Evolutionary conservation across 2,329 filamentous ascomycete genomes (phyloP).

Genomic region (Neofusicoccum laricinum): DNA sequence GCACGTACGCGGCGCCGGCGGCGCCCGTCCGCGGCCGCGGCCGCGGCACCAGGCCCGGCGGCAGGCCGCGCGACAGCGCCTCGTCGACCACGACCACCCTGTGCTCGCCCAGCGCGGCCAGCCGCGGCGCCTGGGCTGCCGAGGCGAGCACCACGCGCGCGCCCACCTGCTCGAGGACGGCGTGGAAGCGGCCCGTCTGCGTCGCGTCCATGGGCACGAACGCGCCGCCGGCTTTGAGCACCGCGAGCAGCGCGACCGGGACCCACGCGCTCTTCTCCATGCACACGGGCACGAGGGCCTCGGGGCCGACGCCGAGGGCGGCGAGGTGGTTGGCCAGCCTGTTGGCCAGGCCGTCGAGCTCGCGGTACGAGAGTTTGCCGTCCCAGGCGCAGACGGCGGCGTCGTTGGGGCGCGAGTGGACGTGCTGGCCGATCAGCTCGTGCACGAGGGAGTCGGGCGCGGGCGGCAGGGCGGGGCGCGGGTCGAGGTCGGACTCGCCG

Average conservation of each 20-base stretch:
- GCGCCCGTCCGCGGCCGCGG: not conserved
- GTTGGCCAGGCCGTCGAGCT: conserved; percentile 28
- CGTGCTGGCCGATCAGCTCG: not conserved
- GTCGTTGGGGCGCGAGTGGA: conserved; percentile 22
- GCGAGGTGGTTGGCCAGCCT: conserved; percentile 30
- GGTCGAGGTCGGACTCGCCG: conserved; percentile 7
- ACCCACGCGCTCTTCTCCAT: conserved; percentile 39
- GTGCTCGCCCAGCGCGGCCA: conserved; percentile 43
- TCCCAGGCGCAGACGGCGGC: conserved; percentile 33
- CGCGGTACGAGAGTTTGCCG: conserved; percentile 30
- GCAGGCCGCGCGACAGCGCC: conserved; percentile 46
- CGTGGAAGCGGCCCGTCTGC: conserved; percentile 38
- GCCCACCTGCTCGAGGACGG: conserved; percentile 13
- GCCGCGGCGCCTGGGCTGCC: conserved; percentile 45
- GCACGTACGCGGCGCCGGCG: conserved; percentile 25
- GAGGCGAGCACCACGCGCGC: conserved; percentile 31
- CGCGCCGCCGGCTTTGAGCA: conserved; percentile 32
- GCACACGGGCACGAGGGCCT: conserved; percentile 34
- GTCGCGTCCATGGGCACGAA: not conserved
- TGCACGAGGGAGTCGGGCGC: conserved; percentile 20
- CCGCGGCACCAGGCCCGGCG: conserved; percentile 51
- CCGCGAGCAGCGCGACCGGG: conserved; percentile 35
- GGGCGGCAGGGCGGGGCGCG: not conserved
- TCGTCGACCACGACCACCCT: conserved; percentile 46
- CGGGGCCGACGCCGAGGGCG: conserved; percentile 30